Evolutionary conservation across 345 rosid genomes (phyloP), one percentile per base, ranked within the genome.

Genomic region (Hibiscus tridactylites): DNA sequence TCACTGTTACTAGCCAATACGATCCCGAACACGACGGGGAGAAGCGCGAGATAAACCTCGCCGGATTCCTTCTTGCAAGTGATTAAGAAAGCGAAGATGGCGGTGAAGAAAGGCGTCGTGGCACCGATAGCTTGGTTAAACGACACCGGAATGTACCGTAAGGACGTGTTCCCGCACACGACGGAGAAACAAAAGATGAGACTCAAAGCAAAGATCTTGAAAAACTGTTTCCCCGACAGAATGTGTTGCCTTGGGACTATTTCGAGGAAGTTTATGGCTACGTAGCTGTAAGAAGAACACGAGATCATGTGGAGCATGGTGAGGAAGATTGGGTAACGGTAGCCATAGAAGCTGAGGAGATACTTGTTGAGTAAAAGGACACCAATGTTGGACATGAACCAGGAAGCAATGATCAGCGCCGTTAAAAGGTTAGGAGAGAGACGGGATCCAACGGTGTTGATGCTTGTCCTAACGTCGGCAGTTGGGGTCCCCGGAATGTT

Each of bases 41-140:
- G 61, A 10, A 95, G 81, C 4, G 99, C 98, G 21, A 84, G 83
- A 61, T 95, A 95, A 50, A 95, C 99, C 80, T 84, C 94, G 0
- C 85, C 88, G 53, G 98, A 80, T 75, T 95, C 99, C 21, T 89
- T 88, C 83, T 90, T 92, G 77, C 96, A 95, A 3, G 96, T 92
- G 19, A 95, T 92, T 59, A 92, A 52, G 76, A 95, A 90, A 5
- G 99, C 92, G 70, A 95, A 95, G 19, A 95, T 89, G 12, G 99
- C 99, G 28, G 98, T 95, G 82, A 95, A 95, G 71, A 95, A 95
- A 0, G 99, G 99, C 62, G 99, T 95, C 5, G 99, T 95, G 0
- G 99, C 99, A n/a, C 98, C 99, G 53, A 92, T 90, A 2, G 97
- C 97, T 65, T 95, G 99, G 52, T 95, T 95, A 65, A 95, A 95